Base-by-base conservation (phyloP, 2,329 filamentous ascomycete genomes). In the Mycosphaerella sp. region DNA sequence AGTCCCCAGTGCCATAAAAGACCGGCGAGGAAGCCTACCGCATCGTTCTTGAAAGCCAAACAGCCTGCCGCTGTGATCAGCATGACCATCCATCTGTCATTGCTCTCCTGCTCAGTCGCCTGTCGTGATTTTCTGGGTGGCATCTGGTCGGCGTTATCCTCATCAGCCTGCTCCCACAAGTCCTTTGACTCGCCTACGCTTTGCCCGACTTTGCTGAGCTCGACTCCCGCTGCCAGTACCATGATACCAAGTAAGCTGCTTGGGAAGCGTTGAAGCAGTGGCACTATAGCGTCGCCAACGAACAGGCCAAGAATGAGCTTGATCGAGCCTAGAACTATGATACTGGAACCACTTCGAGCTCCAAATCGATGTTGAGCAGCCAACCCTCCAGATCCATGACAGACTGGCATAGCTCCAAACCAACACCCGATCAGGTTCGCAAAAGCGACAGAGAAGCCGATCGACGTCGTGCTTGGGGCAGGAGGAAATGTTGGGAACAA, bases 371-470 rank as follows among this genome's bases (percentile, higher is more conserved):
- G 88, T 67, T 97, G 91, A 0, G 86, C 93, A 4, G 93, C 93
- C 0, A 97, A 75, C 0, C 91, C 91, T 2, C 91, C 91, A 0
- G 89, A 89, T 4, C 91, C 91, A 66, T 97, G 93, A 65, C 93
- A 97, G 3, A 93, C 83, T 2, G 91, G 93, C 93, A 96, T 97
- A 4, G 86, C 86, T 42, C 90, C 90, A 62, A 95, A 94, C 87
- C 88, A 95, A 62, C 87, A 90, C 13, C 86, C 86, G 1, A 86
- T 68, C 3, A 96, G 73, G 66, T 97, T 97, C 81, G 95, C 94
- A 1, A 75, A 63, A 0, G 85, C 84, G 3, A 97, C 87, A 49
- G 88, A 95, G 53, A 90, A 67, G 1, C 90, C 91, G 27, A 97
- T 75, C 0, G 82, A 76, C 0, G 88, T 91, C 5, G 89, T 84